Base-by-base conservation (phyloP, 208 protist species). In the Acanthamoeba lenticulata region DNA sequence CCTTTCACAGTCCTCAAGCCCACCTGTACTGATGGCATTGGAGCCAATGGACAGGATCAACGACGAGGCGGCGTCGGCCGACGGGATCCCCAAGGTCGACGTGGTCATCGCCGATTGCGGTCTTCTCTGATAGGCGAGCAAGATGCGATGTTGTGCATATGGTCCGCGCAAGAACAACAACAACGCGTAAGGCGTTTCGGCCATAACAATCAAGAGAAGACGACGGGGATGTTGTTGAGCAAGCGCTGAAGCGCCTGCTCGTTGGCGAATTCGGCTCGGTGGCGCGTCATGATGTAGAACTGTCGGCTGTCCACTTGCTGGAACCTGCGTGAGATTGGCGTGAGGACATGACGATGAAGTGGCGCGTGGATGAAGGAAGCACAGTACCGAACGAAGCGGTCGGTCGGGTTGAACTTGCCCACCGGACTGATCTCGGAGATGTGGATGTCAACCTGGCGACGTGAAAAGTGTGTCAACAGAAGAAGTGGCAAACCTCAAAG, bases 51-150 rank as follows among this genome's bases (percentile, higher is more conserved):
- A 27, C 55, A 74, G 69, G 69, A 79, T 79, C 40, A 79, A 79
- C 36, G 27, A 45, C 19, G 77, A 52, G 29, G 72, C 85, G 7
- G 86, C 55, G 5, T 60, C 52, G 19, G 62, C 55, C 27, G 21
- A 44, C 34, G 86, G 86, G 27, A 65, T 4, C 24, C 49, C 86
- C 1, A 45, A 44, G 29, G 42, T 45, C 27, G 29, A 45, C 13
- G 60, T 92, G 5, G 36, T 74, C 27, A 92, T 92, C 60, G 86
- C 32, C 11, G 86, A 69, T 21, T 74, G 86, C 60, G 86, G 86
- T 21, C 34, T 29, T 34, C 60, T 74, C 7, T n/a, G 52, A 60
- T 79, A 67, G n/a, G 60, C n/a, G 15, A 52, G 9, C 45, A 19
- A 5, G 5, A 52, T 52, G 45, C 9, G 45, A 5, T 5, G 15